These are phyloP conservation scores for Phycomyces blakesleeanus DNA, from an alignment of 192 early-diverging fungal genomes.

Conservation along the genomic window DNA sequence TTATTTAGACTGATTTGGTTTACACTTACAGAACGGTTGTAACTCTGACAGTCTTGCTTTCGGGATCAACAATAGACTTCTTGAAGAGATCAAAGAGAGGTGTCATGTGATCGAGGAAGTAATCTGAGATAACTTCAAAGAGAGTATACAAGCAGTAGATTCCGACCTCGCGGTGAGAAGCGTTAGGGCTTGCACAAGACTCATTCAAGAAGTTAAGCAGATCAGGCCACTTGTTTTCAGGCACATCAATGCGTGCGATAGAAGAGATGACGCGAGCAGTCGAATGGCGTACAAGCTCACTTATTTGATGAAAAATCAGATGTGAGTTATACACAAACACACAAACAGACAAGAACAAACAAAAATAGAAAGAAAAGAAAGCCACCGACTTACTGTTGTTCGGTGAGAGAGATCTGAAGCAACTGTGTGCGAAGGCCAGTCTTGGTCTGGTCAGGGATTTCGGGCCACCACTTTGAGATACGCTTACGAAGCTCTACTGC, in stretches of 20 bases:
- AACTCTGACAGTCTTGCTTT: conserved; percentile 75
- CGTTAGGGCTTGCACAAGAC: conserved; percentile 68
- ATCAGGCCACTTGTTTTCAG: conserved; percentile 72
- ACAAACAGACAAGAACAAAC: background rate
- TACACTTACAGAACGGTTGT: conserved; percentile 69
- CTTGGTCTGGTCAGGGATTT: conserved; percentile 52
- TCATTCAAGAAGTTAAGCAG: conserved; percentile 77
- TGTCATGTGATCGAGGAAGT: conserved; percentile 53
- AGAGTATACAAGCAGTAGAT: conserved; percentile 82
- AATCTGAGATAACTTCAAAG: conserved; percentile 82
- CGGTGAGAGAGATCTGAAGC: conserved; percentile 68
- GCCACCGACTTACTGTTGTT: conserved; percentile 56
- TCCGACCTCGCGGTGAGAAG: conserved; percentile 81
- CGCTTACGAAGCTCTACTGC: conserved; percentile 89
- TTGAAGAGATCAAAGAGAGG: conserved; percentile 75
- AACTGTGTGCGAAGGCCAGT: conserved; percentile 62
- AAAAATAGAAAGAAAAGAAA: conserved; percentile 3
- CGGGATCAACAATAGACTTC: conserved; percentile 73
- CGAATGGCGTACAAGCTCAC: conserved; percentile 68
- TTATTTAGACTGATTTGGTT: too few relatives aligned
- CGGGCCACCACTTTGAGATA: conserved; percentile 72
- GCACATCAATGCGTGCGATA: conserved; percentile 78
- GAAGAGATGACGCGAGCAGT: conserved; percentile 88
- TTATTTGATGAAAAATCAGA: conserved; percentile 21
- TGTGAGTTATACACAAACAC: conserved; percentile 14